Base-by-base conservation (phyloP, 306 rosid species). In the Calophaca sinica region DNA sequence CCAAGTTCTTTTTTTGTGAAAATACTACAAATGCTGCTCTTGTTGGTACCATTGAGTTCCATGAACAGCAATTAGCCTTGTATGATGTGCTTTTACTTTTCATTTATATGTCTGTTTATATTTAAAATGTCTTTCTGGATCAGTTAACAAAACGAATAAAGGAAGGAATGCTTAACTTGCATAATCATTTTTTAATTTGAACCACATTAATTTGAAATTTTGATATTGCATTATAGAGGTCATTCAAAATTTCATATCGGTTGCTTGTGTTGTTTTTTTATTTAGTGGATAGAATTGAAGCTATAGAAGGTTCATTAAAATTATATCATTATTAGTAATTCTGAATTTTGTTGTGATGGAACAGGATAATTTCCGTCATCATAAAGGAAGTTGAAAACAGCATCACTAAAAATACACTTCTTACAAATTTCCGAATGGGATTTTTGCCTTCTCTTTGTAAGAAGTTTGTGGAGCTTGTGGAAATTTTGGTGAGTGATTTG, bases 381-480 rank as follows among this genome's bases (percentile, higher is more conserved):
- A 67, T 90, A 44, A 88, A 83, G 79, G 99, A 94, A 87, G 82
- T 94, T 33, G 99, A 94, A 85, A 92, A 80, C 79, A 87, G 84
- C 88, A 90, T 94, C 79, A 48, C 84, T 58, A 92, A 86, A 86
- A 92, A 90, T 73, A 85, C 96, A 28, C 91, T 94, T 79, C 96
- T 94, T 46, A 76, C 89, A 59, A 94, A 87, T 85, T 87, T 94
- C 80, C 87, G 90, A 83, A 94, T 94, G 99, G 92, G 84, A 36
- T 79, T 84, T 79, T 84, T 94, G 80, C 96, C 94, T 72, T 86
- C 91, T 83, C 91, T 94, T 5, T 90, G 93, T 84, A 76, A 89
- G 84, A 92, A 85, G 73, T 92, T 90, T 85, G 92, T 92, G 78
- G 96, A 92, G 85, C 97, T 94, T 54, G 93, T 94, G 73, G 91